Percentiles rank a stretch among this genome's conserved stretches.
Evolutionary conservation across 805 yeast genomes (phyloP).

Genomic region (Candida suzukii): DNA sequence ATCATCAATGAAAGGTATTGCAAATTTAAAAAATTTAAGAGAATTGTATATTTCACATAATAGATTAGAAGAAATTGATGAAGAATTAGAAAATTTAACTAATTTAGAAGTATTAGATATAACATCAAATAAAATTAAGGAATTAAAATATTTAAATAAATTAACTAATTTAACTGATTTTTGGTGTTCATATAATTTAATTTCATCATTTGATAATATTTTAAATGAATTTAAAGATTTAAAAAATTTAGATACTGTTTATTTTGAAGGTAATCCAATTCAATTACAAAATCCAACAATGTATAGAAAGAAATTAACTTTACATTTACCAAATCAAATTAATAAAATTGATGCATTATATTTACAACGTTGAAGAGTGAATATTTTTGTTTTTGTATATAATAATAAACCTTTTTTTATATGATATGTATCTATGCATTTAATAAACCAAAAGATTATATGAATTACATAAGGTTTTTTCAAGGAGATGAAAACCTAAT

Average conservation of each 20-base stretch:
- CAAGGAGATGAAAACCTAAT: no score
- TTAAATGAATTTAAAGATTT: slow-evolving; percentile 56
- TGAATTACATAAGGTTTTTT: no score
- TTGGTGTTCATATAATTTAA: slow-evolving; percentile 82
- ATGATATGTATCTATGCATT: no score
- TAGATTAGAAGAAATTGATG: slow-evolving; percentile 56
- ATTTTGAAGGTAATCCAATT: slow-evolving; percentile 89
- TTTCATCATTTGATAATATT: slow-evolving; percentile 64
- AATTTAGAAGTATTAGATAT: slow-evolving; percentile 74
- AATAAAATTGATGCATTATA: slow-evolving; percentile 90
- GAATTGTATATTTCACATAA: slow-evolving; percentile 88
- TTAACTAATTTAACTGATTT: slow-evolving; percentile 74
- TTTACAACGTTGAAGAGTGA: slow-evolving; percentile 11
- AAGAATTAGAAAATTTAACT: slow-evolving; percentile 64
- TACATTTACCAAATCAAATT: slow-evolving; percentile 65
- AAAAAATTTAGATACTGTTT: slow-evolving; percentile 73
- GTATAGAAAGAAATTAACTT: slow-evolving; percentile 74
- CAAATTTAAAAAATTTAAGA: slow-evolving; percentile 60
- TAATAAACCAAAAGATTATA: no score
- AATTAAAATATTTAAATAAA: slow-evolving; percentile 59
- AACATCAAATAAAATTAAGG: slow-evolving; percentile 62
- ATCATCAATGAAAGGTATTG: slow-evolving; percentile 75
- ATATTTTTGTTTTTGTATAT: no score
- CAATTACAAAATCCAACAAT: slow-evolving; percentile 68
- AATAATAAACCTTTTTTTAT: no score